Conservation (phyloP, 1,284 basidiomycete genomes). For the Leucoagaricus sp. region DNA sequence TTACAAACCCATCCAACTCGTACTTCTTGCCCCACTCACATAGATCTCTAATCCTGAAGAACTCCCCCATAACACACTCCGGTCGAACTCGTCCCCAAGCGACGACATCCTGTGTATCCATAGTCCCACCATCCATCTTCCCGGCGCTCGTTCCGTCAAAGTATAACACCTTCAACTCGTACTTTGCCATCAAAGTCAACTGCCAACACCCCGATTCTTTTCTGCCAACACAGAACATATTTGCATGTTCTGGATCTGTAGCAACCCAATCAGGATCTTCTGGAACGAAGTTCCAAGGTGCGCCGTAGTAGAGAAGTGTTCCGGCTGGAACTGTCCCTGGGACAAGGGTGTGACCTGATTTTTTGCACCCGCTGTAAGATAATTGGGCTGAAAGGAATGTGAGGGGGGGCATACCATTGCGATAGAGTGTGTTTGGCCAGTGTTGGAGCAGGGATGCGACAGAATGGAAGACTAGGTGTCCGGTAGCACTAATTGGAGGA, state of each 20-base stretch:
- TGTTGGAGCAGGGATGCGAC: conserved; percentile 46
- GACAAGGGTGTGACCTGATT: conserved; percentile 35
- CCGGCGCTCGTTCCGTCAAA: conserved; percentile 43
- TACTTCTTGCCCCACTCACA: too few relatives aligned
- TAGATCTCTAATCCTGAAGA: conserved; percentile 26
- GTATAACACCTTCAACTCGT: conserved; percentile 39
- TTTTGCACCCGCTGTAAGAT: neutral
- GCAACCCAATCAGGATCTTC: conserved; percentile 39
- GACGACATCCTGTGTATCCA: conserved; percentile 36
- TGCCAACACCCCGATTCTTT: conserved; percentile 33
- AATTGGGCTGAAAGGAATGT: neutral
- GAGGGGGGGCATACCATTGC: conserved; percentile 37
- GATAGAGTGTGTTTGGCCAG: conserved; percentile 53
- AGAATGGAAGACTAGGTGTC: conserved; percentile 43
- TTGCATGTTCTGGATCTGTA: conserved; percentile 42
- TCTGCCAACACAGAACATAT: conserved; percentile 28
- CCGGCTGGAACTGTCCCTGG: conserved; percentile 34
- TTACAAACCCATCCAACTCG: conserved; percentile 30
- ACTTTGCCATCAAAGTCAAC: conserved; percentile 33
- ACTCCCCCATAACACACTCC: conserved; percentile 23
- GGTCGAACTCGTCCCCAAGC: conserved; percentile 27
- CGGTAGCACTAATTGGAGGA: conserved; percentile 18
- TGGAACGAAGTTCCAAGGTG: conserved; percentile 25
- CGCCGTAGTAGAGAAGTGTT: conserved; percentile 39
- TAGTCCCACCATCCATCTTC: conserved; percentile 30